Percentiles rank a stretch among this genome's conserved stretches.
These are phyloP conservation scores for Lathyrus aphaca DNA, from an alignment of 306 rosid genomes.

Conservation along the genomic window DNA sequence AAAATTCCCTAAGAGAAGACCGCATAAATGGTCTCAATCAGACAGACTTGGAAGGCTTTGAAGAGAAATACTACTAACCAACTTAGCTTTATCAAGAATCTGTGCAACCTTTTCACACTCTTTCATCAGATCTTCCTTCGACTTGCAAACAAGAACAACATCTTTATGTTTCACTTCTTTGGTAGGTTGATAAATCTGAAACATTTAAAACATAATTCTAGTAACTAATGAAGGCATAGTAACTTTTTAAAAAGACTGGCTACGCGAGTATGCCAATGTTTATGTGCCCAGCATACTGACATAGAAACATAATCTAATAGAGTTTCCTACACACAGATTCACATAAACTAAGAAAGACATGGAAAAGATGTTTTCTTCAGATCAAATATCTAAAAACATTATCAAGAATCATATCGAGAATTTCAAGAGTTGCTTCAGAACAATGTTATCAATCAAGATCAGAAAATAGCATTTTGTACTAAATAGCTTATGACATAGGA, in stretches of 20 bases:
- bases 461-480: not conserved
- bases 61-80: constrained; percentile 64
- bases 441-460: not conserved
- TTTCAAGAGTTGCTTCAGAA: constrained; percentile 1
- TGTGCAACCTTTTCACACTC: constrained; percentile 75
- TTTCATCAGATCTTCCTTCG: constrained; percentile 69
- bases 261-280: no score
- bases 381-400: constrained; percentile 9
- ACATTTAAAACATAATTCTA: constrained; percentile 34
- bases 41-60: constrained; percentile 24
- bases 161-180: constrained; percentile 56
- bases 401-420: constrained; percentile 4
- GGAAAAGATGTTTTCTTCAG: constrained; percentile 14
- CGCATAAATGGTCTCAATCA: no score
- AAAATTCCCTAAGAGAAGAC: no score
- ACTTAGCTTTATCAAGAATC: constrained; percentile 65
- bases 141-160: constrained; percentile 54
- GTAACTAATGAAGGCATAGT: constrained; percentile 19
- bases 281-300: no score
- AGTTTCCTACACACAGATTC: not conserved
- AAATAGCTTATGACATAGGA: not conserved
- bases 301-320: constrained; percentile 18
- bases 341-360: constrained; percentile 17
- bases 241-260: constrained; percentile 13
- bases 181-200: no score